phyloP scores from a whole-genome alignment of 495 filamentous ascomycete genomes.

The Talaromyces thailandensis region DNA sequence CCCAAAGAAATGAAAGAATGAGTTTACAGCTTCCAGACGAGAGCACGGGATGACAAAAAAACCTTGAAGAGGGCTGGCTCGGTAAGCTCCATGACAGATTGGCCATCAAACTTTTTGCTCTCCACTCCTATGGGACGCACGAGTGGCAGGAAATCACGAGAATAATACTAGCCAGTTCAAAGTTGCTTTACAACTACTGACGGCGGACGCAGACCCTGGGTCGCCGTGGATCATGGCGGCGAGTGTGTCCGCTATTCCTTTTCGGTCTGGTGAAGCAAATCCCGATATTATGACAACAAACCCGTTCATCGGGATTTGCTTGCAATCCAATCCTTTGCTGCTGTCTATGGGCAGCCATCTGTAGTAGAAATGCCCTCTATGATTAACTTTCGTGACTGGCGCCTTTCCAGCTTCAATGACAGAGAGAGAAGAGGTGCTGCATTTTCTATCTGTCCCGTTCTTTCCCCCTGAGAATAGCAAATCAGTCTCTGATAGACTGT shows the following conservation, averaged over 20 bases:
- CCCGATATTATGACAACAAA: conserved; percentile 4
- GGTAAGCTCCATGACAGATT: not conserved
- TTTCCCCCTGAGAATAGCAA: not conserved
- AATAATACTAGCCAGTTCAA: not conserved
- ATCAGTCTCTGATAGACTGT: not conserved
- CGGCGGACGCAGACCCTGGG: not conserved
- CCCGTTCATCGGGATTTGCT: not conserved
- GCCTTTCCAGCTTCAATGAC: not conserved
- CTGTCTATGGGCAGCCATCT: not conserved
- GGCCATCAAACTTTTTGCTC: not conserved
- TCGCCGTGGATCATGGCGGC: conserved; percentile 2
- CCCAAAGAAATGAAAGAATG: not conserved
- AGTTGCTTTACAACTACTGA: not conserved
- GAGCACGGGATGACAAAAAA: not conserved
- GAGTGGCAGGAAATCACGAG: not conserved
- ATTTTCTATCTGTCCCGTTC: not conserved
- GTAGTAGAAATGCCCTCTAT: not conserved
- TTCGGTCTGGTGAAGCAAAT: not conserved
- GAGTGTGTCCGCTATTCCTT: not conserved
- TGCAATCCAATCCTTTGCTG: not conserved
- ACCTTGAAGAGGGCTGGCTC: not conserved
- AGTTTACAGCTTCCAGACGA: not conserved
- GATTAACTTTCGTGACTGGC: not conserved
- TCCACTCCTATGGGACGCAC: not conserved
- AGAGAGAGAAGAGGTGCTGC: not conserved